These are phyloP conservation scores for Tricladium varicosporioides DNA, from an alignment of 2,329 filamentous ascomycete genomes.

Conservation along the genomic window DNA sequence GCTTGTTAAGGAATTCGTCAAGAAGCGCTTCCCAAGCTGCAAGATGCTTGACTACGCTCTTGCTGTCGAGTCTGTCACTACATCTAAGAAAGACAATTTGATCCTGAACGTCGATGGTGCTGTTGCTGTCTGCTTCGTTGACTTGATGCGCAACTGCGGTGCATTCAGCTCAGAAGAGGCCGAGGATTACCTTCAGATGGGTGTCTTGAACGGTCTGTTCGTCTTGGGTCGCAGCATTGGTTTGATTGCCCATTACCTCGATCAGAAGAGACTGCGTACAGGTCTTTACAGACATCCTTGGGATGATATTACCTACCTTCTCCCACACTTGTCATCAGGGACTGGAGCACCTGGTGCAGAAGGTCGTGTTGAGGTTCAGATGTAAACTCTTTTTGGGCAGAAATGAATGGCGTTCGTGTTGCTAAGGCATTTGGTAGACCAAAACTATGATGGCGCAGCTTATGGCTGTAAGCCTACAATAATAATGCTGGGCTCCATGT, in stretches of 20 bases:
- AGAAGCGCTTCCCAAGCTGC: conserved; percentile 95
- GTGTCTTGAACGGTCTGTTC: conserved; percentile 99
- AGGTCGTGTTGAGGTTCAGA: conserved; percentile 85
- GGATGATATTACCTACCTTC: conserved; percentile 96
- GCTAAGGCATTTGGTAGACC: conserved; percentile 11
- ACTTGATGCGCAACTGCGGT: conserved; percentile 95
- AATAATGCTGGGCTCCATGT: conserved; percentile 7
- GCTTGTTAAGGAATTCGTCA: conserved; percentile 98
- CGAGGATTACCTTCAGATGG: conserved; percentile 98
- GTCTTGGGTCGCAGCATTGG: conserved; percentile 95
- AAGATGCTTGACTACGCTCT: conserved; percentile 99
- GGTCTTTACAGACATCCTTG: conserved; percentile 99
- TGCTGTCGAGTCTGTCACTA: conserved; percentile 96
- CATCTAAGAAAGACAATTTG: conserved; percentile 99
- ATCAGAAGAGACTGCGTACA: conserved; percentile 98
- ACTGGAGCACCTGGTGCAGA: conserved; percentile 70
- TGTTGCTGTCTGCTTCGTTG: conserved; percentile 98
- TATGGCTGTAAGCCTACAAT: background rate
- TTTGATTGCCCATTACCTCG: conserved; percentile 99
- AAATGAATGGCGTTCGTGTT: conserved; percentile 12
- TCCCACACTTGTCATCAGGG: conserved; percentile 66
- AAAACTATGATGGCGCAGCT: conserved; percentile 9
- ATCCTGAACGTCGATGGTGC: conserved; percentile 99
- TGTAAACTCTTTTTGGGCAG: conserved; percentile 39
- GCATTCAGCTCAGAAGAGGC: conserved; percentile 95